A percentile compares a stretch with the other conserved stretches of the same genome.
Conservation (phyloP, 164 flowering plant species). For the Amborella trichopoda region DNA sequence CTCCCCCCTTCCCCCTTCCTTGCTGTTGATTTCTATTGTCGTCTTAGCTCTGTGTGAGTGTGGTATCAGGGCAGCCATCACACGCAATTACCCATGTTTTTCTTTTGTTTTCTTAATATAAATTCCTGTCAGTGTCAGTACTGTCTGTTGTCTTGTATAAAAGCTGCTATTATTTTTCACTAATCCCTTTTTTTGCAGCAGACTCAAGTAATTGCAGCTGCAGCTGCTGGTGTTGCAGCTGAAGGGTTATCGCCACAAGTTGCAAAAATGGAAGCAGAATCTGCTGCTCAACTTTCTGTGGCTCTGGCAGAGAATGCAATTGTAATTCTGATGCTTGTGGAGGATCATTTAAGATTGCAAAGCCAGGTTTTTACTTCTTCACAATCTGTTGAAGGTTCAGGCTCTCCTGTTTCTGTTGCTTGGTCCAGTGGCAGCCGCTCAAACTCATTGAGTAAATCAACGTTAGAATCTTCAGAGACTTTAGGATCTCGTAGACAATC, state of each 20-base stretch:
- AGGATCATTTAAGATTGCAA: slow-evolving; percentile 93
- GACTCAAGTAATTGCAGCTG: slow-evolving; percentile 99
- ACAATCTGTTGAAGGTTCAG: slow-evolving; percentile 23
- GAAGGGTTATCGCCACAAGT: slow-evolving; percentile 80
- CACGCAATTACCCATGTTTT: too few relatives aligned
- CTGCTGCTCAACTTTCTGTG: slow-evolving; percentile 97
- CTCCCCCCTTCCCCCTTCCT: too few relatives aligned
- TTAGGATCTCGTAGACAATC: slow-evolving; percentile 25
- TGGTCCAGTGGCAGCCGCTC: slow-evolving; percentile 32
- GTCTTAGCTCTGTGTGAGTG: too few relatives aligned
- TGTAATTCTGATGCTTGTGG: slow-evolving; percentile 96
- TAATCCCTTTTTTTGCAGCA: slow-evolving; percentile 44
- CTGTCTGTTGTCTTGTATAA: too few relatives aligned
- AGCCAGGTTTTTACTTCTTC: slow-evolving; percentile 59
- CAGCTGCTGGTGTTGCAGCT: slow-evolving; percentile 99
- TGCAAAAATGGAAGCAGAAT: slow-evolving; percentile 82
- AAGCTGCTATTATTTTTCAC: too few relatives aligned
- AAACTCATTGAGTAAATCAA: slow-evolving; percentile 18
- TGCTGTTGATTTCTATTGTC: too few relatives aligned
- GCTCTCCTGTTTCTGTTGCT: slow-evolving; percentile 45
- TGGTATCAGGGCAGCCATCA: too few relatives aligned
- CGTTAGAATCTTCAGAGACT: slow-evolving; percentile 39
- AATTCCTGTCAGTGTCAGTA: too few relatives aligned
- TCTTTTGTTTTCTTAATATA: too few relatives aligned
- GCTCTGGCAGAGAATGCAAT: slow-evolving; percentile 97